Conservation (phyloP, 1,139 yeast genomes). For the Yamadazyma oceani region DNA sequence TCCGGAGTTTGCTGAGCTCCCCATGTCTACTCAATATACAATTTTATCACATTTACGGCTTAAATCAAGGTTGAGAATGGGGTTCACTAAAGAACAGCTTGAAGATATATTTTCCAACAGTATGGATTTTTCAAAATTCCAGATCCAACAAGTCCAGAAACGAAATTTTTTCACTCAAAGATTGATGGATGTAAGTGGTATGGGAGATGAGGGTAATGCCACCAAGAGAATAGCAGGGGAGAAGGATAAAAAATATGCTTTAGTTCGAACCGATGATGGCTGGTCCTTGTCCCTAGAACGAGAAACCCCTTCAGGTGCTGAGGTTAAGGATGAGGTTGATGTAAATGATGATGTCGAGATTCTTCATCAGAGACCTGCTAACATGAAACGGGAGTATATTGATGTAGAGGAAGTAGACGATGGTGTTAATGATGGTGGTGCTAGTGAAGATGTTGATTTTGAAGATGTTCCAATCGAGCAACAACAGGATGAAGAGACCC, state of each 20-base stretch:
- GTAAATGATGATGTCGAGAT: slow-evolving; percentile 12
- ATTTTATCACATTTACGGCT: slow-evolving; percentile 78
- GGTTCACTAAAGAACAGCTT: slow-evolving; percentile 83
- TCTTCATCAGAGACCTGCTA: slow-evolving; percentile 4
- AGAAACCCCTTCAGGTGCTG: slow-evolving; percentile 8
- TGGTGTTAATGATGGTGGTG: slow-evolving; percentile 24
- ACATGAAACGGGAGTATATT: neutral
- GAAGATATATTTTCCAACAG: slow-evolving; percentile 78
- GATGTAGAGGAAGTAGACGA: slow-evolving; percentile 13
- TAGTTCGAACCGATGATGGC: slow-evolving; percentile 78
- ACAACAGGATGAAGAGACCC: slow-evolving; percentile 22
- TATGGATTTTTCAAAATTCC: slow-evolving; percentile 89
- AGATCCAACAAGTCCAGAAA: slow-evolving; percentile 88
- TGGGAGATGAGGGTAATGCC: slow-evolving; percentile 59
- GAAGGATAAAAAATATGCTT: slow-evolving; percentile 70
- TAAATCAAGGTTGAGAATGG: slow-evolving; percentile 90
- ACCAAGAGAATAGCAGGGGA: slow-evolving; percentile 81
- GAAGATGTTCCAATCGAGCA: slow-evolving; percentile 15
- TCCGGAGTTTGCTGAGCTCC: slow-evolving; percentile 60
- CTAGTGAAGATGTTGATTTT: neutral
- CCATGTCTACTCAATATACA: slow-evolving; percentile 85
- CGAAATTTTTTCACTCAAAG: slow-evolving; percentile 88
- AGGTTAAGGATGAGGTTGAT: slow-evolving; percentile 45
- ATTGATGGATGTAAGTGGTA: slow-evolving; percentile 80
- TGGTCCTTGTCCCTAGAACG: slow-evolving; percentile 72